Evolutionary conservation across 768 basidiomycete genomes (phyloP).

Genomic region (Boletus bicolor): DNA sequence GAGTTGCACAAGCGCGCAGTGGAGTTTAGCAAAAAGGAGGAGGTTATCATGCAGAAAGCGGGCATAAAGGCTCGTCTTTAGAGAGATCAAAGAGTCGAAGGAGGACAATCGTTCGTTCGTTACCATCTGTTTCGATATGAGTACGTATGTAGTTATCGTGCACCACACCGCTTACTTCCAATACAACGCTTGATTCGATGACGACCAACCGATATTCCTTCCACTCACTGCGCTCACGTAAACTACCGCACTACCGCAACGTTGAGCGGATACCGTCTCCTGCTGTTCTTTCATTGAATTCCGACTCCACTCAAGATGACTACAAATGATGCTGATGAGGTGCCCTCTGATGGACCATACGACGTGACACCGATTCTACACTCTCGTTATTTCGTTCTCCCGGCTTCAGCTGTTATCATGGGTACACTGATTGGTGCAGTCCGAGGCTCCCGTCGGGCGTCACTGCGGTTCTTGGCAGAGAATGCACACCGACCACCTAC

Average conservation of each 20-base stretch:
- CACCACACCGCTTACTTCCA: not conserved
- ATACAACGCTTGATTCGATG: not conserved
- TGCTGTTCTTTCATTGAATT: not conserved
- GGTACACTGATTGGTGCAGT: conserved; percentile 71
- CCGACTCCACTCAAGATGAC: conserved; percentile 16
- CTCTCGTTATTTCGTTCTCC: conserved; percentile 58
- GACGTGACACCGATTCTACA: conserved; percentile 31
- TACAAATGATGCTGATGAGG: not conserved
- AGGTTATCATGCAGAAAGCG: conserved; percentile 54
- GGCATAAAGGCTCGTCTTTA: conserved; percentile 59
- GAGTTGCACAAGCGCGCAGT: conserved; percentile 51
- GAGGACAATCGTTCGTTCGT: not conserved
- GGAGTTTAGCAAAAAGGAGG: conserved; percentile 60
- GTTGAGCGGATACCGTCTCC: not conserved
- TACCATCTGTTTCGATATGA: not conserved
- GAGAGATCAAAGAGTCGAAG: not conserved
- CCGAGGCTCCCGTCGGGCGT: conserved; percentile 67
- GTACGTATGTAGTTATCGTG: not conserved
- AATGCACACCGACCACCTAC: conserved; percentile 85
- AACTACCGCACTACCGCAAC: not conserved
- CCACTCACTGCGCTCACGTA: not conserved
- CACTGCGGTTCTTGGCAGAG: conserved; percentile 84
- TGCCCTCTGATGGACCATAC: conserved; percentile 13
- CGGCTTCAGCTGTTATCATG: conserved; percentile 54
- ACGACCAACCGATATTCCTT: not conserved